Conservation (phyloP, 768 basidiomycete genomes). For the Lactifluus subvellereus region DNA sequence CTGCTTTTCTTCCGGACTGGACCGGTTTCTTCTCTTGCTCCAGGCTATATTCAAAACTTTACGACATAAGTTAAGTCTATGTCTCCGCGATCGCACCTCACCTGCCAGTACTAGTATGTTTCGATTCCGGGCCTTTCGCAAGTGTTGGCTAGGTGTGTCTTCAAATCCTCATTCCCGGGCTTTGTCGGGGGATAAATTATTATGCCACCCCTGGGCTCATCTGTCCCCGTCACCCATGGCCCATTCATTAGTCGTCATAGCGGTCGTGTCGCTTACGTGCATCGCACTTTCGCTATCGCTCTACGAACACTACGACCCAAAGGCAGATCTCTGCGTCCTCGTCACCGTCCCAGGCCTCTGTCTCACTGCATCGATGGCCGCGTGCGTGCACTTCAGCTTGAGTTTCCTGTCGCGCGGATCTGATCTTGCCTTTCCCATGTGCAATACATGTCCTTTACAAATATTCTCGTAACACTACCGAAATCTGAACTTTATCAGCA, state of each 20-base stretch:
- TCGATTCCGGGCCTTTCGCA: conserved; percentile 24
- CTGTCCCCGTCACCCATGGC: neutral
- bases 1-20: neutral
- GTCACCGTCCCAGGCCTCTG: conserved; percentile 16
- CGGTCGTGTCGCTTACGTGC: conserved; percentile 9
- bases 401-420: neutral
- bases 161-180: neutral
- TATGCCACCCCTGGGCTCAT: neutral
- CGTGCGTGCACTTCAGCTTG: neutral
- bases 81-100: neutral
- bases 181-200: neutral
- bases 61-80: neutral
- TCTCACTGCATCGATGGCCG: conserved; percentile 1
- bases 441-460: neutral
- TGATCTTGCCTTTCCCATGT: conserved; percentile 4
- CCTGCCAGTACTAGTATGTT: conserved; percentile 1
- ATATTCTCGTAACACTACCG: too few species aligned
- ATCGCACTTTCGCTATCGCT: conserved; percentile 15
- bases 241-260: conserved; percentile 6
- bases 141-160: conserved; percentile 22
- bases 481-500: neutral
- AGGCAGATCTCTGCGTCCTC: conserved; percentile 21
- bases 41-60: neutral
- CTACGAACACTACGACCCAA: conserved; percentile 12
- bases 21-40: neutral